Percentiles rank a stretch among this genome's conserved stretches.
These are phyloP conservation scores for Prunus salicina DNA, from an alignment of 306 rosid genomes.

Conservation along the genomic window DNA sequence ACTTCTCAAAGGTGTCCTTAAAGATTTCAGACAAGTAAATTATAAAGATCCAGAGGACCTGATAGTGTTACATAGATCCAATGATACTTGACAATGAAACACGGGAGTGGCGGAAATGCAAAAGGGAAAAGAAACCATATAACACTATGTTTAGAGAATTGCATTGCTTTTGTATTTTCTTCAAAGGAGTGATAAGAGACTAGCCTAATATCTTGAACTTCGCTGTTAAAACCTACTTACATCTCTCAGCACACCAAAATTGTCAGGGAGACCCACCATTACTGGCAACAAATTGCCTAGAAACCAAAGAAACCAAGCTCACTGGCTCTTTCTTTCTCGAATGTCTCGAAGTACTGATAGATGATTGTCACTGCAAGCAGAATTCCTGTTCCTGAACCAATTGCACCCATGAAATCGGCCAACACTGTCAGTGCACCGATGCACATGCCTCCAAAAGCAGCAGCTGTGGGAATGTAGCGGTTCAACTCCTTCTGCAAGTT, in stretches of 20 bases:
- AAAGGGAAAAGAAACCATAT: neutral
- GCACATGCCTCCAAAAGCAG: constrained; percentile 91
- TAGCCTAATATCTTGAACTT: constrained; percentile 38
- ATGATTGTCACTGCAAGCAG: constrained; percentile 90
- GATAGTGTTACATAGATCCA: constrained; percentile 10
- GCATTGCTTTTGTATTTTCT: constrained; percentile 4
- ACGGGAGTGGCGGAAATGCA: neutral
- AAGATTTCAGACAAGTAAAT: neutral
- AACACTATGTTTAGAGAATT: constrained; percentile 4
- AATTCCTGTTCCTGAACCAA: constrained; percentile 90
- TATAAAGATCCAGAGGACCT: neutral
- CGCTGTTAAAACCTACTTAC: constrained; percentile 43
- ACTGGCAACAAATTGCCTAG: constrained; percentile 25
- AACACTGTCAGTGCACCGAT: constrained; percentile 87
- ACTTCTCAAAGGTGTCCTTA: neutral
- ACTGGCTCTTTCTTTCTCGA: constrained; percentile 84
- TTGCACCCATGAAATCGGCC: constrained; percentile 97
- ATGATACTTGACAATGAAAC: constrained; percentile 1
- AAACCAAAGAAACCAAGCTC: constrained; percentile 94
- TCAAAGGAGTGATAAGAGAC: constrained; percentile 28
- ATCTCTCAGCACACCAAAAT: constrained; percentile 41
- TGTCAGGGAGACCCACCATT: constrained; percentile 19
- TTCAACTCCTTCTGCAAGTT: constrained; percentile 85
- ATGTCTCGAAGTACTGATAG: constrained; percentile 88
- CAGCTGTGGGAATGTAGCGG: constrained; percentile 91